These are phyloP conservation scores for Yarrowia sp. DNA, from an alignment of 805 yeast species.

Conservation along the genomic window DNA sequence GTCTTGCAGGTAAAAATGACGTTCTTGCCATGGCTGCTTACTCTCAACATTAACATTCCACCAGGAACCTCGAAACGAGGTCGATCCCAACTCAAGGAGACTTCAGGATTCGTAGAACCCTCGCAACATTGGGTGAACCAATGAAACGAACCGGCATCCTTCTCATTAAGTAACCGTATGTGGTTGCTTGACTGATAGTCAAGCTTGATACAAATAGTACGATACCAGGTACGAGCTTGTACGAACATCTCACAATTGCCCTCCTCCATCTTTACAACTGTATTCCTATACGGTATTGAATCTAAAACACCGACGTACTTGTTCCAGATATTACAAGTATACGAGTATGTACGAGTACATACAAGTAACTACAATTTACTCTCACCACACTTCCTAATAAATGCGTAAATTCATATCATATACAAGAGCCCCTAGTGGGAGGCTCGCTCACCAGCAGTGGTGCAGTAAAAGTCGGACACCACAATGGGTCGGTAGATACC, in stretches of 20 bases:
- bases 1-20: too few relatives aligned
- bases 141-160: too few relatives aligned
- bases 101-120: background rate
- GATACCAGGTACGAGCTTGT: too few relatives aligned
- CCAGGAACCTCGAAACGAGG: background rate
- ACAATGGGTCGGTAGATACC: conserved; percentile 93
- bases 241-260: too few relatives aligned
- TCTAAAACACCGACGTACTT: too few relatives aligned
- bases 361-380: background rate
- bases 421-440: background rate
- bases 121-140: background rate
- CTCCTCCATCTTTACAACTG: too few relatives aligned
- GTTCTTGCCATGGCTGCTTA: too few relatives aligned
- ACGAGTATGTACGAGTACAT: too few relatives aligned
- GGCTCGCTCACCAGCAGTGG: conserved; percentile 26
- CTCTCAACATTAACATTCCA: background rate
- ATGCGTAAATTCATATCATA: conserved; percentile 12
- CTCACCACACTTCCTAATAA: background rate
- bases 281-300: too few relatives aligned
- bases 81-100: background rate
- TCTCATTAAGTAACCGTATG: too few relatives aligned
- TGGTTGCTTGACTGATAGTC: background rate
- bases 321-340: too few relatives aligned
- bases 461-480: conserved; percentile 80
- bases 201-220: background rate